phyloP scores from a whole-genome alignment of 805 yeast genomes.

The Candida odintsovae region DNA sequence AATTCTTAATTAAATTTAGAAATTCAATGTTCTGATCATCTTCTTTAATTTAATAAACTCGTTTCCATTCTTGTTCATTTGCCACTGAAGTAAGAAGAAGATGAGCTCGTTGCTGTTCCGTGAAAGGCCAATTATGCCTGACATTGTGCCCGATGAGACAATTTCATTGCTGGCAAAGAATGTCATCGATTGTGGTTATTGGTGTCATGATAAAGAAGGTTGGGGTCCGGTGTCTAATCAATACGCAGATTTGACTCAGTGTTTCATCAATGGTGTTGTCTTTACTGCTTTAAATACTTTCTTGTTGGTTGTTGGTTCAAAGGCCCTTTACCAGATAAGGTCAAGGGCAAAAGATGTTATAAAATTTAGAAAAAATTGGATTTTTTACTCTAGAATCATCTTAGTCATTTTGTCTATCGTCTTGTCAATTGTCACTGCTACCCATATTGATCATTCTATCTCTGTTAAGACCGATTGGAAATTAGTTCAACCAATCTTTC shows the following conservation, averaged over 20 bases:
- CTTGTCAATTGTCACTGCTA: slow-evolving; percentile 20
- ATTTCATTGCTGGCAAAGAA: background rate
- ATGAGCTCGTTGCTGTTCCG: background rate
- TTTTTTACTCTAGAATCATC: slow-evolving; percentile 27
- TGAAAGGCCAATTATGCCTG: background rate
- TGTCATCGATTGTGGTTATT: slow-evolving; percentile 4
- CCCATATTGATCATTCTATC: slow-evolving; percentile 15
- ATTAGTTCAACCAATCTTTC: slow-evolving; percentile 31
- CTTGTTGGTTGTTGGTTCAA: slow-evolving; percentile 38
- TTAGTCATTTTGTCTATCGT: slow-evolving; percentile 28
- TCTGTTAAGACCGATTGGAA: slow-evolving; percentile 21
- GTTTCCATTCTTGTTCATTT: too few species aligned
- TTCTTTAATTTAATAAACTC: too few species aligned
- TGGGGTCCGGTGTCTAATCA: slow-evolving; percentile 36
- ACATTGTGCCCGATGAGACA: background rate
- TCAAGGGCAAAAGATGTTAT: slow-evolving; percentile 16
- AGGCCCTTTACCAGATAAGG: slow-evolving; percentile 27
- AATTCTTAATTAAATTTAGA: too few species aligned
- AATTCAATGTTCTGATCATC: too few species aligned
- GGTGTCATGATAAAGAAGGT: slow-evolving; percentile 30
- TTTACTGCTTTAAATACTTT: slow-evolving; percentile 35
- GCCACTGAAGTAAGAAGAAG: background rate
- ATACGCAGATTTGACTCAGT: slow-evolving; percentile 53
- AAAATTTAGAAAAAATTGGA: slow-evolving; percentile 35
- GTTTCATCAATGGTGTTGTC: slow-evolving; percentile 50